These are phyloP conservation scores for Claviceps sp. DNA, from an alignment of 2,329 filamentous ascomycete species.

Conservation along the genomic window DNA sequence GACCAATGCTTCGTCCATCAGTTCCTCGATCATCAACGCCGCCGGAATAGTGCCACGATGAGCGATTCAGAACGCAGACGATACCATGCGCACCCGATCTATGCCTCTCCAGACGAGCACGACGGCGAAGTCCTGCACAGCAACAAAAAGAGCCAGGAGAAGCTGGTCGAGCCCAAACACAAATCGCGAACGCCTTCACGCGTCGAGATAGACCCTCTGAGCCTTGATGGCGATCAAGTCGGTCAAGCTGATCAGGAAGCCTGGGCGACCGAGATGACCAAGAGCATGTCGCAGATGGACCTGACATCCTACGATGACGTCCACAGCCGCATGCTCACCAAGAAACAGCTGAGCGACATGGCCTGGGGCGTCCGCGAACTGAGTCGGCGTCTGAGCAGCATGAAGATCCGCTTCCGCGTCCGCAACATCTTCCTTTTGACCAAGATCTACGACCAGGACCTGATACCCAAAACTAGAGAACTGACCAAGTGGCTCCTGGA, in stretches of 20 bases:
- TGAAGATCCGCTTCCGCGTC: conserved; percentile 71
- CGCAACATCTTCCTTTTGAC: conserved; percentile 77
- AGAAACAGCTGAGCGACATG: conserved; percentile 93
- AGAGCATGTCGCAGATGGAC: conserved; percentile 27
- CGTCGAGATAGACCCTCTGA: conserved; percentile 24
- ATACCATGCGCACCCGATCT: conserved; percentile 17
- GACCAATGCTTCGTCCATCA: conserved; percentile 54
- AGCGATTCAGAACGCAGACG: conserved; percentile 15
- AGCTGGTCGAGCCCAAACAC: conserved; percentile 12
- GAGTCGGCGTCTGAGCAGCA: conserved; percentile 70
- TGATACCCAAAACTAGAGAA: conserved; percentile 66
- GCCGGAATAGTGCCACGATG: conserved; percentile 13
- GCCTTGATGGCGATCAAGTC: conserved; percentile 25
- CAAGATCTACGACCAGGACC: conserved; percentile 74
- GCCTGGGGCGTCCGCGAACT: conserved; percentile 88
- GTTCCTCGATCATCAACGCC: conserved; percentile 44
- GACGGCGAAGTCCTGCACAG: conserved; percentile 8
- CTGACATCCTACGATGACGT: conserved; percentile 23
- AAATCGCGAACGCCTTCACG: conserved; percentile 11
- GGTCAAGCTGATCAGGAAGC: conserved; percentile 44
- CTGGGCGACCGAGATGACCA: conserved; percentile 37
- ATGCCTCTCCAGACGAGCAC: conserved; percentile 10
- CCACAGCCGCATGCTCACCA: conserved; percentile 69
- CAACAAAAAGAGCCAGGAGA: conserved; percentile 9
- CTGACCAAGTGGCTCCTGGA: conserved; percentile 70